Evolutionary conservation across 78 protist species (phyloP), one percentile per base, ranked within the genome.

Genomic region (Mantamonas sphyraenae): DNA sequence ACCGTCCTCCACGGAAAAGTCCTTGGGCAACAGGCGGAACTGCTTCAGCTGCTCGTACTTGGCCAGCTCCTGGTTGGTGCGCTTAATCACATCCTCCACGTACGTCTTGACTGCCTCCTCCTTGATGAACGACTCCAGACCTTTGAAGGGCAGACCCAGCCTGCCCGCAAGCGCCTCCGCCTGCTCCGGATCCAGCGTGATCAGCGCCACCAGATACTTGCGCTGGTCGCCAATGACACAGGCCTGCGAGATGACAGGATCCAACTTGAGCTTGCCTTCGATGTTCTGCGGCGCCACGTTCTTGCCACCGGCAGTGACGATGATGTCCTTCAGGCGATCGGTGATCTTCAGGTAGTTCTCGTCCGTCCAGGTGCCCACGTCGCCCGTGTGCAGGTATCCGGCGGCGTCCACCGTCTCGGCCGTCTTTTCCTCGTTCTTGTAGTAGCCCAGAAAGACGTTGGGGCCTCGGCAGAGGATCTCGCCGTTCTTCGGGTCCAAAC

Each of bases 221-320:
- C 79, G 86, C 64, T 74, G 73, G 69, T 87, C 92, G 34, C 92
- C 92, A 56, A 87, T 60, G 3, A 81, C 59, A 33, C 82, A 75
- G 0, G 61, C 76, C 37, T 82, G 69, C 35, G 81, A 71, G 37
- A 88, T 68, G 61, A 69, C 71, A 22, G 77, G 75, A 39, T 19
- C 39, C 0, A 9, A 39, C 68, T 69, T 74, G 53, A 88, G 4
- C 34, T 7, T 28, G 72, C 74, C 78, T 58, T 91, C 96, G 31
- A 88, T 60, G 28, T 77, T 76, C 9, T 86, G 62, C 9, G 96
- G 96, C 16, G 96, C 79, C 3, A 91, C 73, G 45, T 91, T 91
- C 58, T 91, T 93, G 50, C 96, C 96, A 34, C 96, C 96, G 0
- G 96, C 96, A 4, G 88, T 80, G 64, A 91, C 88, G 63, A 91